Conservation (phyloP, 805 yeast genomes). For the Brettanomyces sp. region DNA sequence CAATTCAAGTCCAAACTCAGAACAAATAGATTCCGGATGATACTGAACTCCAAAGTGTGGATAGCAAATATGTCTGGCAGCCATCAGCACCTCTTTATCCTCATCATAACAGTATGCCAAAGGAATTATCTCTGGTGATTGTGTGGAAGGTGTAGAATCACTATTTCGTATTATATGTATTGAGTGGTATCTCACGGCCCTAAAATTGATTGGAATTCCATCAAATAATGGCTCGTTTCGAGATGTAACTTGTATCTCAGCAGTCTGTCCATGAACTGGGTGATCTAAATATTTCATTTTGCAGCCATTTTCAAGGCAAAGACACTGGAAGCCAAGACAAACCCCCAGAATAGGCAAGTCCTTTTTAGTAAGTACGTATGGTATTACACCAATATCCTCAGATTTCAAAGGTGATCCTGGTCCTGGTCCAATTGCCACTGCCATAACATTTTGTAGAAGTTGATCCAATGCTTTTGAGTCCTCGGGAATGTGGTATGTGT, state of each 20-base stretch:
- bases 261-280: slow-evolving; percentile 83
- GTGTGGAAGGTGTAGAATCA: not conserved
- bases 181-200: slow-evolving; percentile 86
- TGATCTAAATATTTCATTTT: slow-evolving; percentile 39
- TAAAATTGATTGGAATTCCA: slow-evolving; percentile 35
- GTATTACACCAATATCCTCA: slow-evolving; percentile 66
- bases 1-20: slow-evolving; percentile 52
- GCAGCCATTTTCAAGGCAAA: slow-evolving; percentile 55
- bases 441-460: slow-evolving; percentile 50
- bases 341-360: slow-evolving; percentile 75
- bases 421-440: slow-evolving; percentile 89
- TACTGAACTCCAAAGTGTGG: slow-evolving; percentile 95
- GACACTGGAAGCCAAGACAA: slow-evolving; percentile 85
- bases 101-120: slow-evolving; percentile 41
- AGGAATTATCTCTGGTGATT: slow-evolving; percentile 32
- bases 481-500: slow-evolving; percentile 31
- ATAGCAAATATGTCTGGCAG: slow-evolving; percentile 45
- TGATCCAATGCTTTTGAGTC: slow-evolving; percentile 27
- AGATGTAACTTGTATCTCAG: slow-evolving; percentile 28
- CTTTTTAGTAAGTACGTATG: slow-evolving; percentile 36
- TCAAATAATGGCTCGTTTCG: slow-evolving; percentile 29
- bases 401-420: slow-evolving; percentile 78
- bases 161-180: slow-evolving; percentile 36
- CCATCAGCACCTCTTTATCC: slow-evolving; percentile 52
- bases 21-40: slow-evolving; percentile 93